Percentiles rank a stretch among this genome's conserved stretches.
Conservation (phyloP, 345 rosid genomes). For the Trapa incisa region DNA sequence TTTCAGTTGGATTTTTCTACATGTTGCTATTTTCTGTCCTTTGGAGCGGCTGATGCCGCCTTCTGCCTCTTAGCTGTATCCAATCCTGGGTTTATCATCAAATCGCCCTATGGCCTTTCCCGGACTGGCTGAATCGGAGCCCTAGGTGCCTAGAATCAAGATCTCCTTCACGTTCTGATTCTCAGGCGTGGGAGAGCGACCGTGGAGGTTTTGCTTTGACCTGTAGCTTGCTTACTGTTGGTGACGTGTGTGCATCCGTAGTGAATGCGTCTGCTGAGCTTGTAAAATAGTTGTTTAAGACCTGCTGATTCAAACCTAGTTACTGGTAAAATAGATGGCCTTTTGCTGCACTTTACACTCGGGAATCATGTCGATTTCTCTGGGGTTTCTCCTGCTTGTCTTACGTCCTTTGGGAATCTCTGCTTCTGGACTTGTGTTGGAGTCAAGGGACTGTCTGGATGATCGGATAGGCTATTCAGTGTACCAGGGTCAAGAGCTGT, state of each 20-base stretch:
- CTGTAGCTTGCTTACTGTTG: no score
- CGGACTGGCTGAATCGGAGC: neutral
- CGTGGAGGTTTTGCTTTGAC: no score
- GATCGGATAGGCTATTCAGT: conserved; percentile 41
- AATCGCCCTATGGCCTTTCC: neutral
- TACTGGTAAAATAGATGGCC: neutral
- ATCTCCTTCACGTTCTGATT: neutral
- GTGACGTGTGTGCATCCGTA: no score
- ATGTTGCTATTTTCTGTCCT: neutral
- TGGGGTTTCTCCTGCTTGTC: conserved; percentile 28
- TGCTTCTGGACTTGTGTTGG: conserved; percentile 28
- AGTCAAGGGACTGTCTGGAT: conserved; percentile 36
- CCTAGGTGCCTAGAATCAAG: neutral
- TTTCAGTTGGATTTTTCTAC: neutral
- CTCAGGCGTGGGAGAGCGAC: no score
- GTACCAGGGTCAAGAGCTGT: conserved; percentile 23
- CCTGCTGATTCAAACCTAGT: neutral
- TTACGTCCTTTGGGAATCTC: conserved; percentile 22
- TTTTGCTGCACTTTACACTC: neutral
- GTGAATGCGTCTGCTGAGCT: neutral
- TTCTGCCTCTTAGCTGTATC: neutral
- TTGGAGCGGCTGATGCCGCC: neutral
- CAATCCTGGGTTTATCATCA: neutral
- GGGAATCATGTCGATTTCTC: conserved; percentile 16
- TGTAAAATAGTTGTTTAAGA: no score